Evolutionary conservation across 495 filamentous ascomycete genomes (phyloP).

Genomic region (Chaetomium cochliodes): DNA sequence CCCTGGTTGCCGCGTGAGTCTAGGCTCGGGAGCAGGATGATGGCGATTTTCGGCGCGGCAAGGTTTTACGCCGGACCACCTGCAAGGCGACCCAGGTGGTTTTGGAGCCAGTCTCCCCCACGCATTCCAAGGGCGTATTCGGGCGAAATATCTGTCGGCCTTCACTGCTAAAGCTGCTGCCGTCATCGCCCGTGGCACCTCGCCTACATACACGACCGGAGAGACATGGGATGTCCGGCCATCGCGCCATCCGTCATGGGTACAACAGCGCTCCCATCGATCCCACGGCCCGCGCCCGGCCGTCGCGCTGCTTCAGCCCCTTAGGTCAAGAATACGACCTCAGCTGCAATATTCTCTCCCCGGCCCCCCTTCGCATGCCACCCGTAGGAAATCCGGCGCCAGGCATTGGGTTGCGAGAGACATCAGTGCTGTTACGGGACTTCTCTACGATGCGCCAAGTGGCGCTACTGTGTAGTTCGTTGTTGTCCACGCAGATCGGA

Average conservation of each 20-base stretch:
- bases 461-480: constrained; percentile 1
- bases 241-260: constrained; percentile 9
- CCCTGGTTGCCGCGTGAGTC: neutral
- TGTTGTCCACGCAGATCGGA: constrained; percentile 13
- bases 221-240: neutral
- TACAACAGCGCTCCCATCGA: constrained; percentile 9
- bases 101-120: neutral
- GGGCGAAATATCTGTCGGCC: neutral
- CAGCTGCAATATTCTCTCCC: constrained; percentile 6
- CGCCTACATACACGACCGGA: neutral
- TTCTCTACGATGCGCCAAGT: neutral
- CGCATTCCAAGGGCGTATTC: neutral
- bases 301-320: neutral
- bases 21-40: neutral
- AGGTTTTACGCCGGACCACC: neutral
- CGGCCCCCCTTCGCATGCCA: neutral
- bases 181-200: constrained; percentile 5
- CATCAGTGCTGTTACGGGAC: constrained; percentile 1
- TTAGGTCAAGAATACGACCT: constrained; percentile 13
- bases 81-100: neutral
- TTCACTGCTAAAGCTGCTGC: neutral
- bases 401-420: neutral
- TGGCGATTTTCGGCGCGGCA: neutral
- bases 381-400: neutral
- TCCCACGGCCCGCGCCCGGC: constrained; percentile 4